A percentile compares a stretch with the other conserved stretches of the same genome.
phyloP scores from a whole-genome alignment of 2,329 filamentous ascomycete genomes.

The Paraphaeosphaeria minitans region DNA sequence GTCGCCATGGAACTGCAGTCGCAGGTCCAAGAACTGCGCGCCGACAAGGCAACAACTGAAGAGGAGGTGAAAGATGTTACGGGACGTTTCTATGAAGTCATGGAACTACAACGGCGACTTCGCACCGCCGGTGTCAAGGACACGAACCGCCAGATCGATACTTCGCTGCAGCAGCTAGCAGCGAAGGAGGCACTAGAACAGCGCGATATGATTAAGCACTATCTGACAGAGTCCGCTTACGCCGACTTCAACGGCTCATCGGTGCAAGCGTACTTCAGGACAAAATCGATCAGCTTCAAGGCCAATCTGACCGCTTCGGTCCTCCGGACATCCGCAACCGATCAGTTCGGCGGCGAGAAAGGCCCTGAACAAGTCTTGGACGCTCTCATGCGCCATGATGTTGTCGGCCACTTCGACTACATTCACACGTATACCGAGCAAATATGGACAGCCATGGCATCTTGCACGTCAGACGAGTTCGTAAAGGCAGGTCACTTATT shows the following conservation, averaged over 20 bases:
- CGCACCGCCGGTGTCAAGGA: slow-evolving; percentile 89
- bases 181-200: slow-evolving; percentile 89
- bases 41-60: slow-evolving; percentile 86
- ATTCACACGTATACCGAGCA: slow-evolving; percentile 81
- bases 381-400: slow-evolving; percentile 66
- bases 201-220: slow-evolving; percentile 84
- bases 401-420: slow-evolving; percentile 84
- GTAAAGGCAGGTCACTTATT: slow-evolving; percentile 69
- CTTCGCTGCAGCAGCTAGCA: slow-evolving; percentile 84
- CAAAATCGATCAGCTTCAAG: slow-evolving; percentile 84
- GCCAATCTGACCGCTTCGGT: slow-evolving; percentile 49
- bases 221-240: slow-evolving; percentile 75
- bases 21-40: neutral
- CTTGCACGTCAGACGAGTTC: slow-evolving; percentile 79
- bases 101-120: slow-evolving; percentile 94
- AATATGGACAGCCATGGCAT: slow-evolving; percentile 77
- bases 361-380: slow-evolving; percentile 79
- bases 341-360: slow-evolving; percentile 32
- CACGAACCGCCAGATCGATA: slow-evolving; percentile 90
- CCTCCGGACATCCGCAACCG: slow-evolving; percentile 1
- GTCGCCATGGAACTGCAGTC: slow-evolving; percentile 69
- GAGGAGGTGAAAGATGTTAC: slow-evolving; percentile 90
- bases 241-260: slow-evolving; percentile 74
- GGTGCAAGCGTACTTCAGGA: slow-evolving; percentile 83
- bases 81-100: slow-evolving; percentile 87